Base-by-base conservation (phyloP, 2,329 filamentous ascomycete genomes). In the Aureobasidium leucospermi region DNA sequence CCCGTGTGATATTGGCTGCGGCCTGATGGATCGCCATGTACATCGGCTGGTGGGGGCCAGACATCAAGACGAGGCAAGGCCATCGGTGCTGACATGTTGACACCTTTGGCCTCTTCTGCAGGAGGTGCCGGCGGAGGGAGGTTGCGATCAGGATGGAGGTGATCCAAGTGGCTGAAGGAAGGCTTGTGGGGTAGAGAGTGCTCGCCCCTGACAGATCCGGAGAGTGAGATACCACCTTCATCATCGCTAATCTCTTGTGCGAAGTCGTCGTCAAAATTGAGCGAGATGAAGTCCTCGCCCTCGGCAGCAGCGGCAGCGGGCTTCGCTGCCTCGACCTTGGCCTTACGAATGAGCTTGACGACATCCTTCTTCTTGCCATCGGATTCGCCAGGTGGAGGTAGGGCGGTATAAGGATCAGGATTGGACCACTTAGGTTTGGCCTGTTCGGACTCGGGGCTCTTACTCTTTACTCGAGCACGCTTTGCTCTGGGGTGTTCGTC, bases 321-420 rank as follows among this genome's bases (percentile, higher is more conserved):
- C 23, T 80, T 80, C 1, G 81, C 78, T 23, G 84, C 79, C 39
- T 86, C 83, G 36, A 91, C 78, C 49, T 92, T 89, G 2, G 92
- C 90, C 70, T 96, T 96, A 66, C 92, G 86, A 66, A 97, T 96
- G 62, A 96, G 74, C 68, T 95, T 89, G 38, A 97, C 89, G 41
- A 96, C 87, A 65, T 96, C 91, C 65, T 85, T 86, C 73, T 87
- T 90, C 74, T 94, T 95, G 19, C 82, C 81, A 41, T 83, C 79
- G 5, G 78, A 79, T 58, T 91, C 87, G 64, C 92, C 88, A 0
- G 86, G 83, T 6, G 90, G 91, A 8, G 93, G 93, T 9, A 96
- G 78, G 2, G 85, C 88, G 6, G 90, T 96, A 73, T 97, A 96
- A 0, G 92, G 91, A 70, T 97, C 93, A 3, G 93, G 92, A 66